Percentiles rank a stretch among this genome's conserved stretches.
These are phyloP conservation scores for Aspergillus bridgeri DNA, from an alignment of 495 filamentous ascomycete species.

Conservation along the genomic window DNA sequence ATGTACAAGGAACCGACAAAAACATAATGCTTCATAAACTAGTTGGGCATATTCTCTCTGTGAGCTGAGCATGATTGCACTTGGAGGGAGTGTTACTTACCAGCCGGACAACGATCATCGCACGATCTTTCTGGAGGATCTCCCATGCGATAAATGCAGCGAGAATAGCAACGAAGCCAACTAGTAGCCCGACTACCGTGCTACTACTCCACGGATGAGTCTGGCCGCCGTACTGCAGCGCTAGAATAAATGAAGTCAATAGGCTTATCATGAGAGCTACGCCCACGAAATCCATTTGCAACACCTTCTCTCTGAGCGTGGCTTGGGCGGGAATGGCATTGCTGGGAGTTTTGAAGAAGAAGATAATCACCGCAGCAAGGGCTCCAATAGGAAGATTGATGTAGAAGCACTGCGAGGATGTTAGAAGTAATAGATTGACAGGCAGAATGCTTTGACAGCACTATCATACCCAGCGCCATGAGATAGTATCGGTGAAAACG, in stretches of 20 bases:
- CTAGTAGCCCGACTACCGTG: slow-evolving; percentile 49
- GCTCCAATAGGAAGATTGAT: slow-evolving; percentile 63
- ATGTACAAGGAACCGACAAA: slow-evolving; percentile 27
- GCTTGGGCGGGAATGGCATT: slow-evolving; percentile 19
- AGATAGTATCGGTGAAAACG: slow-evolving; percentile 51
- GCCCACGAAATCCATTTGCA: slow-evolving; percentile 36
- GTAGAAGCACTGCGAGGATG: no score
- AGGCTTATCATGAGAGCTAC: slow-evolving; percentile 44
- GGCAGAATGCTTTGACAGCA: no score
- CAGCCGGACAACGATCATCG: slow-evolving; percentile 48
- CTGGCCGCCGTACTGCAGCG: slow-evolving; percentile 44
- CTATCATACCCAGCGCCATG: slow-evolving; percentile 56
- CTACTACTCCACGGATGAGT: slow-evolving; percentile 43
- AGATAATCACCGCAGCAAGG: slow-evolving; percentile 40
- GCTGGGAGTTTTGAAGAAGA: slow-evolving; percentile 43
- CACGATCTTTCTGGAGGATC: slow-evolving; percentile 40
- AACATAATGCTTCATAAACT: slow-evolving; percentile 20
- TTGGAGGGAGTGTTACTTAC: no score
- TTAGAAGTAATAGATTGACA: no score
- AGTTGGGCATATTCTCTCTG: no score
- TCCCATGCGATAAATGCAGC: slow-evolving; percentile 48
- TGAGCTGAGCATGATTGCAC: no score
- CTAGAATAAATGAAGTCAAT: slow-evolving; percentile 47
- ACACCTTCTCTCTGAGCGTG: slow-evolving; percentile 28
- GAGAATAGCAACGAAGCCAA: slow-evolving; percentile 42